Evolutionary conservation across 495 filamentous ascomycete species (phyloP), one percentile per base, ranked within the genome.

Genomic region (Penicillium maclennaniae): DNA sequence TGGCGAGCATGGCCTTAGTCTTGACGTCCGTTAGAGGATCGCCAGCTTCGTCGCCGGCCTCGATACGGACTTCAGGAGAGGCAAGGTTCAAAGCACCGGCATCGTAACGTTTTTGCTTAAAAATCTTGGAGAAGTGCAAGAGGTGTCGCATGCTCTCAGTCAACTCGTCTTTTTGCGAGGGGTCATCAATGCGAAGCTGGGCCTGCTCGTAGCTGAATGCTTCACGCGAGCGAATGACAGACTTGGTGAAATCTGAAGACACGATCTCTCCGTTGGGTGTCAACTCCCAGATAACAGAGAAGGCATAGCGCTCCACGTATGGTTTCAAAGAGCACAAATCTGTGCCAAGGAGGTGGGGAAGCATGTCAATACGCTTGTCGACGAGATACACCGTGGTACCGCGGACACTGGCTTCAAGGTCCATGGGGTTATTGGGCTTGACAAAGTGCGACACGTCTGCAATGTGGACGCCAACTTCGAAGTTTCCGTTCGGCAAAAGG

Each of bases 361-460:
- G 78, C 95, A 98, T 98, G 73, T 98, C 93, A 59, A 98, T 97
- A 58, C 93, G 91, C 74, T 97, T 98, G 71, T 98, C 93, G 2
- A 98, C 95, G 21, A 98, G 78, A 61, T 98, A 98, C 26, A 98
- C 93, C 0, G 95, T 97, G 4, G 93, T 97, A 54, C 92, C 93
- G 64, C 93, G 86, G 53, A 91, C 81, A 63, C 89, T 91, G 2
- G 93, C 93, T 72, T 98, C 93, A 20, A 81, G 79, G 66, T 98
- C 95, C 95, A 98, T 98, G 38, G 93, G 84, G 66, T 93, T 97
- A 66, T 90, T 90, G 25, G 95, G 92, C 71, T 92, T 95, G 66
- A 98, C 95, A 59, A 97, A 97, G 66, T 98, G 90, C 15, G 95
- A 96, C 17, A 98, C 93, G 63, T 98, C 93, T 40, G 93, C 93